Percentiles rank a stretch among this genome's conserved stretches.
These are phyloP conservation scores for Calcarisporium arbuscula DNA, from an alignment of 2,329 filamentous ascomycete species.

Conservation along the genomic window DNA sequence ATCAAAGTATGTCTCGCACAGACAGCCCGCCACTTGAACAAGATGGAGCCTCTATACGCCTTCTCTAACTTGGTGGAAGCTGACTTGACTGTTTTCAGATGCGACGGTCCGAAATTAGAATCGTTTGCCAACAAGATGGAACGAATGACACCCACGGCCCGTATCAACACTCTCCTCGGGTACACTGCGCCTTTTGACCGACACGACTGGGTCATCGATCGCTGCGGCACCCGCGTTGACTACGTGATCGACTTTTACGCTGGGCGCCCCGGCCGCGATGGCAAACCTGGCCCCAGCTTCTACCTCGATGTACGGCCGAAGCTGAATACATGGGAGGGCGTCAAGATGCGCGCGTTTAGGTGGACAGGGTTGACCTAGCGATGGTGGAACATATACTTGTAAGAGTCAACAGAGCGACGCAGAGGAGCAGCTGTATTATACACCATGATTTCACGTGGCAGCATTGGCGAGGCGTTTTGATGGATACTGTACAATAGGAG, in stretches of 20 bases:
- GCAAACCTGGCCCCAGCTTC: constrained; percentile 46
- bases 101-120: constrained; percentile 73
- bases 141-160: constrained; percentile 72
- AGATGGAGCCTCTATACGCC: no score
- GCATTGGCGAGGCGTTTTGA: no score
- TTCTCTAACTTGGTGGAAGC: no score
- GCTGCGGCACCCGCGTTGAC: constrained; percentile 78
- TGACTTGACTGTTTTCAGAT: no score
- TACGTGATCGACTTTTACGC: constrained; percentile 99
- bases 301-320: constrained; percentile 64
- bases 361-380: constrained; percentile 45
- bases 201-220: constrained; percentile 95
- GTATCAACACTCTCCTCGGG: constrained; percentile 77
- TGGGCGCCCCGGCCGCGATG: constrained; percentile 46
- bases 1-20: constrained; percentile 43
- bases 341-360: constrained; percentile 56
- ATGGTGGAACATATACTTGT: constrained; percentile 3
- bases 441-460: no score
- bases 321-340: constrained; percentile 60
- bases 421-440: constrained; percentile 1
- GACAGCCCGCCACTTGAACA: no score
- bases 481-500: no score
- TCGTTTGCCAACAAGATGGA: constrained; percentile 71
- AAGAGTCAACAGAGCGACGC: neutral
- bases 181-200: constrained; percentile 90